Conservation (phyloP, 2,329 filamentous ascomycete species). For the Fusarium dlaminii region DNA sequence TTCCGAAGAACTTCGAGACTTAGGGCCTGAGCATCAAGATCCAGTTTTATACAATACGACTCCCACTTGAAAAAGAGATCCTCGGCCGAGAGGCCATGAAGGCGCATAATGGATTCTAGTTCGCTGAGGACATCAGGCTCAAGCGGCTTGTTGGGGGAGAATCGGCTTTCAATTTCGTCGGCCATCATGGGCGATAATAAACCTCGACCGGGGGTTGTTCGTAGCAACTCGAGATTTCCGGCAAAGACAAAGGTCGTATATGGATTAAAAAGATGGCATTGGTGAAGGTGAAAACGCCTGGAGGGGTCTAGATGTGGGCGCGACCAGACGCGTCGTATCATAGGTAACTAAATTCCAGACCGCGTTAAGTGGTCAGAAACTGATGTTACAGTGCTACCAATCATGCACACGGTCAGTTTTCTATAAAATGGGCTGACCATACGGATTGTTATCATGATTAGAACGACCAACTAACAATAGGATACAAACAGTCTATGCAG, state of each 20-base stretch:
- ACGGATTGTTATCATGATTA: neutral
- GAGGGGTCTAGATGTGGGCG: slow-evolving; percentile 31
- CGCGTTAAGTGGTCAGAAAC: slow-evolving; percentile 34
- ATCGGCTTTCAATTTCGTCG: slow-evolving; percentile 48
- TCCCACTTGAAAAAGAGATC: slow-evolving; percentile 99
- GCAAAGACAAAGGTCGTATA: neutral
- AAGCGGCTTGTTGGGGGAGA: slow-evolving; percentile 59
- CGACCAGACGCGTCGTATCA: slow-evolving; percentile 32
- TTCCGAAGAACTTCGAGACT: slow-evolving; percentile 76
- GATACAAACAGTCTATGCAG: neutral
- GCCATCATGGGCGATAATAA: slow-evolving; percentile 46
- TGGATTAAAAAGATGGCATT: slow-evolving; percentile 4
- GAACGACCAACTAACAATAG: neutral
- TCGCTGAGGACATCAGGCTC: slow-evolving; percentile 82
- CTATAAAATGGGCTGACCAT: neutral
- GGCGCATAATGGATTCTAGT: slow-evolving; percentile 83
- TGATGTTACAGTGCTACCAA: slow-evolving; percentile 1
- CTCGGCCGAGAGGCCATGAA: slow-evolving; percentile 82
- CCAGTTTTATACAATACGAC: slow-evolving; percentile 95
- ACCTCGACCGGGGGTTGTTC: neutral
- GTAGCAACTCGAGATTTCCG: neutral
- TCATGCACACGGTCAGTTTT: neutral
- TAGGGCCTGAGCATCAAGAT: slow-evolving; percentile 75
- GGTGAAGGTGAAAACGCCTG: slow-evolving; percentile 22
- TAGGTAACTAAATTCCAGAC: slow-evolving; percentile 16